Conservation (phyloP, 805 yeast species). For the Yarrowia phangngaensis region DNA sequence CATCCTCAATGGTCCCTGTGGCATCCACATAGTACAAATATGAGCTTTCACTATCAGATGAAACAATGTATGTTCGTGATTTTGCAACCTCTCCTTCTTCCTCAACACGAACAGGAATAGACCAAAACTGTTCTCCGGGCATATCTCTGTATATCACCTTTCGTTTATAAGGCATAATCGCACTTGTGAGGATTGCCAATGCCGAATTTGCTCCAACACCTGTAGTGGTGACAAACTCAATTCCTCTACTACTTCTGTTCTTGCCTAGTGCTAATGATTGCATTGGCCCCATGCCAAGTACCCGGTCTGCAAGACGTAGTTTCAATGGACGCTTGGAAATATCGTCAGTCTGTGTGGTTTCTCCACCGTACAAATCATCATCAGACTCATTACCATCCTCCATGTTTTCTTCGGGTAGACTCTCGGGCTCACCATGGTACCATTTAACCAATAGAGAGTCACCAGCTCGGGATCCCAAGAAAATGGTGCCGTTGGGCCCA, state of each 20-base stretch:
- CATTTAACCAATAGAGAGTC: slow-evolving; percentile 15
- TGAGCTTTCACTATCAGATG: slow-evolving; percentile 8
- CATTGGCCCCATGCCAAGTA: slow-evolving; percentile 70
- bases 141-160: slow-evolving; percentile 7
- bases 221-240: slow-evolving; percentile 63
- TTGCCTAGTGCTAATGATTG: slow-evolving; percentile 64
- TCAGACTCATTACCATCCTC: slow-evolving; percentile 22
- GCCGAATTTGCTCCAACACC: slow-evolving; percentile 58
- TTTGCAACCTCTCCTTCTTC: slow-evolving; percentile 19
- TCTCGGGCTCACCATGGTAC: slow-evolving; percentile 14
- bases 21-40: slow-evolving; percentile 8
- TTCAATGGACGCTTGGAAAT: slow-evolving; percentile 21
- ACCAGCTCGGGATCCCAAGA: slow-evolving; percentile 19
- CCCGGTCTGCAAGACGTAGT: slow-evolving; percentile 49
- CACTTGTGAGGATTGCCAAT: slow-evolving; percentile 49
- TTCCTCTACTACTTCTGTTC: slow-evolving; percentile 61
- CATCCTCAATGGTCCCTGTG: slow-evolving; percentile 13
- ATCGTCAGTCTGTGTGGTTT: slow-evolving; percentile 1
- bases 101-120: slow-evolving; percentile 6
- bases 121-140: slow-evolving; percentile 22
- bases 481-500: slow-evolving; percentile 8
- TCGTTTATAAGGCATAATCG: slow-evolving; percentile 12
- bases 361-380: slow-evolving; percentile 14
- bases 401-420: not conserved
- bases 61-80: slow-evolving; percentile 17